Percentiles rank a stretch among this genome's conserved stretches.
These are phyloP conservation scores for Zangia roseola DNA, from an alignment of 768 basidiomycete genomes.

Conservation along the genomic window DNA sequence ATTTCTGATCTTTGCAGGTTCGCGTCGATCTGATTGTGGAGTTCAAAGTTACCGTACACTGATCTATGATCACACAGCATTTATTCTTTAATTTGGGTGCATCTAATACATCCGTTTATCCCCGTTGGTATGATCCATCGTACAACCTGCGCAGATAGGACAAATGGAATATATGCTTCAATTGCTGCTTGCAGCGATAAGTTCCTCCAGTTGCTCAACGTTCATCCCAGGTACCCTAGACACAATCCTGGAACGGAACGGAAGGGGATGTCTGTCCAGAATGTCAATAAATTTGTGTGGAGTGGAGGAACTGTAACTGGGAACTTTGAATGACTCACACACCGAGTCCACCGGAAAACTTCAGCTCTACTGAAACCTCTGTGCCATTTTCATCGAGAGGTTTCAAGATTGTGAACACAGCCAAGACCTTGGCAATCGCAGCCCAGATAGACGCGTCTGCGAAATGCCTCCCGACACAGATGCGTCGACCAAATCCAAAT, in stretches of 20 bases:
- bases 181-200: neutral
- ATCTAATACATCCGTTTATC: too few relatives aligned
- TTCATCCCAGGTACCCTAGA: neutral
- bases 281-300: too few relatives aligned
- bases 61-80: too few relatives aligned
- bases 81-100: too few relatives aligned
- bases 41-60: too few relatives aligned
- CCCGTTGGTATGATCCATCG: too few relatives aligned
- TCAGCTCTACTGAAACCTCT: neutral
- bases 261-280: neutral
- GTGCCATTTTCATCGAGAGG: neutral
- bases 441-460: conserved; percentile 4
- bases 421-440: conserved; percentile 1
- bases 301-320: neutral
- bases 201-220: neutral
- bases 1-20: too few relatives aligned
- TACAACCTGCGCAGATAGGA: too few relatives aligned
- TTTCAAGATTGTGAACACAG: neutral
- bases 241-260: neutral
- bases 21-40: too few relatives aligned
- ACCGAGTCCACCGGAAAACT: neutral
- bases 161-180: too few relatives aligned
- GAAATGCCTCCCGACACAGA: conserved; percentile 13
- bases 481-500: conserved; percentile 18
- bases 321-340: neutral